phyloP scores from a whole-genome alignment of 345 rosid species.

The Toxicodendron radicans region DNA sequence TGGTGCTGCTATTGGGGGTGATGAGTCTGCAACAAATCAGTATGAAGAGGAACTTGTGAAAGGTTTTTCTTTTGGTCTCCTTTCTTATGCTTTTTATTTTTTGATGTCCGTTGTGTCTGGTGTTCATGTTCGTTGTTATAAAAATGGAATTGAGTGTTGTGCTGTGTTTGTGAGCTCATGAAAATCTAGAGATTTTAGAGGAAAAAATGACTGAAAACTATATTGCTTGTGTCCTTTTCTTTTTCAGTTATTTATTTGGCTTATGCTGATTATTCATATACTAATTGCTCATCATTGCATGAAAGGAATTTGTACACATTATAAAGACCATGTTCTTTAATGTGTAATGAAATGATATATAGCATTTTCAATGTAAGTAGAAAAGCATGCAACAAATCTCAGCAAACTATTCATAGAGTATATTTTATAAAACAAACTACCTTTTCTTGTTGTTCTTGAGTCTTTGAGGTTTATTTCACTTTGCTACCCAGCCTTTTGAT shows the following conservation, averaged over 20 bases:
- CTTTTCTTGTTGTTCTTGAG: not conserved
- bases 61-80: conserved; percentile 19
- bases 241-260: not conserved
- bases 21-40: conserved; percentile 14
- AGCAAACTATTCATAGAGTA: not conserved
- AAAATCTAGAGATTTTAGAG: no score
- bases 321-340: not conserved
- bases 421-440: not conserved
- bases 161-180: no score
- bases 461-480: not conserved
- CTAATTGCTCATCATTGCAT: not conserved
- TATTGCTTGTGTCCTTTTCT: no score
- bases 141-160: not conserved
- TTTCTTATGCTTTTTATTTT: not conserved
- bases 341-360: not conserved
- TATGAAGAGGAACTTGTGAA: conserved; percentile 39
- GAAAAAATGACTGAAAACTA: no score
- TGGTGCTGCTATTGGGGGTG: conserved; percentile 8
- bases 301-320: not conserved
- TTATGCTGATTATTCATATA: not conserved
- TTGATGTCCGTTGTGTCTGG: not conserved
- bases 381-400: not conserved
- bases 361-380: not conserved
- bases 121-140: not conserved
- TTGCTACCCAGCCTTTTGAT: not conserved